Conservation (phyloP, 768 basidiomycete species). For the Coprinopsis marcescibilis region DNA sequence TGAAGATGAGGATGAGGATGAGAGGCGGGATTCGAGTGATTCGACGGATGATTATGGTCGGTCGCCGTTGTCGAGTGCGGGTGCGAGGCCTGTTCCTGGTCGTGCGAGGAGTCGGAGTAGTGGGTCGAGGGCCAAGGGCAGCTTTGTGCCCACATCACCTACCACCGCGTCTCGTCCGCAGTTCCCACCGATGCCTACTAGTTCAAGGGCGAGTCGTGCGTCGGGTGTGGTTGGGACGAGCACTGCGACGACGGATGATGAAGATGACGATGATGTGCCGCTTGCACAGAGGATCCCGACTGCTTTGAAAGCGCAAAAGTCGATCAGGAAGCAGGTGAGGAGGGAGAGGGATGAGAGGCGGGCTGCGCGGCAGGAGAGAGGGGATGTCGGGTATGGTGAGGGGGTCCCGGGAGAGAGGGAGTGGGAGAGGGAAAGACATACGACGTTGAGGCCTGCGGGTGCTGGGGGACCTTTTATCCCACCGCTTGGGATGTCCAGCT, state of each 20-base stretch:
- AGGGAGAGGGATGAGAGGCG: conserved; percentile 61
- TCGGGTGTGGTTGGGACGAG: too few relatives aligned
- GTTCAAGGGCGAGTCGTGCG: background rate
- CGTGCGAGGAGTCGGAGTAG: too few relatives aligned
- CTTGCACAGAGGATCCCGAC: conserved; percentile 79
- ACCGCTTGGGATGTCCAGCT: conserved; percentile 22
- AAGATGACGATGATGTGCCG: conserved; percentile 75
- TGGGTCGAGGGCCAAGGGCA: background rate
- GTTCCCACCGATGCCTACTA: background rate
- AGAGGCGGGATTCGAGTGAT: conserved; percentile 10
- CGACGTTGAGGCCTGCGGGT: conserved; percentile 32
- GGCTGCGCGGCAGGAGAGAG: conserved; percentile 42
- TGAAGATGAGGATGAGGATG: background rate
- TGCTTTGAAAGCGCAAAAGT: conserved; percentile 76
- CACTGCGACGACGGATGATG: conserved; percentile 17
- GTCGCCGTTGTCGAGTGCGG: too few relatives aligned
- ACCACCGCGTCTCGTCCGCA: conserved; percentile 13
- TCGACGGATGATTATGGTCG: conserved; percentile 7
- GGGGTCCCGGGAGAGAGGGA: conserved; percentile 37
- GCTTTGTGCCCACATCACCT: background rate
- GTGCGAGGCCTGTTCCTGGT: too few relatives aligned
- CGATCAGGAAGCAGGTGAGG: conserved; percentile 65
- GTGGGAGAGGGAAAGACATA: conserved; percentile 23
- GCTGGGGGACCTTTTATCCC: conserved; percentile 11
- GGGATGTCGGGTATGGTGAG: conserved; percentile 59